Conservation (phyloP, 2,329 filamentous ascomycete genomes). For the Monilinia fructigena region DNA sequence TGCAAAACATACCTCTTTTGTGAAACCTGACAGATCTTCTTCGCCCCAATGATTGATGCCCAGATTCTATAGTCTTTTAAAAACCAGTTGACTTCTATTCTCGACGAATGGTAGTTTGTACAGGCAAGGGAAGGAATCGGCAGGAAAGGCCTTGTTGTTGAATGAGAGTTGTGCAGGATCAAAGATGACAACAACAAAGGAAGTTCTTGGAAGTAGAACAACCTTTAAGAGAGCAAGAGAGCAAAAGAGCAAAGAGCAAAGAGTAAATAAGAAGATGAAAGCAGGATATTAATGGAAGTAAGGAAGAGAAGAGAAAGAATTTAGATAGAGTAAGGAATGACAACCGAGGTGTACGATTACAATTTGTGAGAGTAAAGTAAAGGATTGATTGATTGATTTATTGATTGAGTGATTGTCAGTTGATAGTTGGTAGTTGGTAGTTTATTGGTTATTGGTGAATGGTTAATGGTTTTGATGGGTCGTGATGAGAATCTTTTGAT, state of each 20-base stretch:
- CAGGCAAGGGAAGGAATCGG: slow-evolving; percentile 21
- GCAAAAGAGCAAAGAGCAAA: slow-evolving; percentile 11
- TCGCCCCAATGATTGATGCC: slow-evolving; percentile 10
- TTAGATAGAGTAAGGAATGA: slow-evolving; percentile 3
- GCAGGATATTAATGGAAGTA: slow-evolving; percentile 2
- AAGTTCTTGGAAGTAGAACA: slow-evolving; percentile 7
- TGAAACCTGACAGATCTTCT: slow-evolving; percentile 18
- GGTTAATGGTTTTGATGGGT: background rate
- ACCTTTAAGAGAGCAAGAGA: background rate
- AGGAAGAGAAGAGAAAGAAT: background rate
- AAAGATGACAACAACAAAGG: slow-evolving; percentile 13
- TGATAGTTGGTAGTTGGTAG: background rate
- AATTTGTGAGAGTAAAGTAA: background rate
- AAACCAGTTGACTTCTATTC: background rate
- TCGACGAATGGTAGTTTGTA: slow-evolving; percentile 2
- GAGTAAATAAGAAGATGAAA: background rate
- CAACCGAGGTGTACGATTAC: slow-evolving; percentile 5
- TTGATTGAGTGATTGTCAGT: background rate
- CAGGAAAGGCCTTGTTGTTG: slow-evolving; percentile 13
- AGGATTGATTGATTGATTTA: background rate
- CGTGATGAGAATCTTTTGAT: too few species aligned
- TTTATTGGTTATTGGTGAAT: background rate
- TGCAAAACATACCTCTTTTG: slow-evolving; percentile 21
- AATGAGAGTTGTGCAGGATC: slow-evolving; percentile 4
- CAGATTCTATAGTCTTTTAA: background rate